Percentiles rank a stretch among this genome's conserved stretches.
Conservation (phyloP, 2,329 filamentous ascomycete species). For the Chlorencoelia australis region DNA sequence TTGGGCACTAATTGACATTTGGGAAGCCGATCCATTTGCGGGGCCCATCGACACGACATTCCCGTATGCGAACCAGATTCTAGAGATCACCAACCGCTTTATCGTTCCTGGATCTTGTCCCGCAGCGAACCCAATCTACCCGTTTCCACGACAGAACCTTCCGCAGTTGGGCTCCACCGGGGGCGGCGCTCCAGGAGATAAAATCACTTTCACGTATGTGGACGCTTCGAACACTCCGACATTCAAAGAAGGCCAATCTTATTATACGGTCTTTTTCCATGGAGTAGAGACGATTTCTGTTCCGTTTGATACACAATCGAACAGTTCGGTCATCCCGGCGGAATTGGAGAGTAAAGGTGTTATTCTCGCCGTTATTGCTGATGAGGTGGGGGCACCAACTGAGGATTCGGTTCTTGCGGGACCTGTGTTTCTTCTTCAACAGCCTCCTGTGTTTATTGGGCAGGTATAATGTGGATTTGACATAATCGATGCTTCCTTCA, state of each 20-base stretch:
- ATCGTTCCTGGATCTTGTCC: conserved; percentile 29
- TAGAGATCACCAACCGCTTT: conserved; percentile 29
- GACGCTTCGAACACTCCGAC: conserved; percentile 20
- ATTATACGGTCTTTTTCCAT: conserved; percentile 34
- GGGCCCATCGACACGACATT: conserved; percentile 33
- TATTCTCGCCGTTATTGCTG: conserved; percentile 29
- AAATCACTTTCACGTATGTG: conserved; percentile 26
- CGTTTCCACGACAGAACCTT: conserved; percentile 28
- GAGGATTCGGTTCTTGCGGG: conserved; percentile 32
- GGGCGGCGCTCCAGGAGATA: conserved; percentile 25
- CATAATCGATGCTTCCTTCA: too few species aligned
- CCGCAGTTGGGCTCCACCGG: conserved; percentile 24
- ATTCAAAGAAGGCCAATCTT: conserved; percentile 21
- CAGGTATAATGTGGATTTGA: too few species aligned
- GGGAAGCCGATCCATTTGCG: conserved; percentile 30
- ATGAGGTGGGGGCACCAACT: conserved; percentile 29
- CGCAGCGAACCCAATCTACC: conserved; percentile 29
- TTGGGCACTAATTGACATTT: conserved; percentile 34
- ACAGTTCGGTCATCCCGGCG: conserved; percentile 28
- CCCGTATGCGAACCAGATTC: conserved; percentile 34
- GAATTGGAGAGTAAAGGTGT: conserved; percentile 30
- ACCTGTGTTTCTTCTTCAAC: conserved; percentile 30
- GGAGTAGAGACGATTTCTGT: conserved; percentile 29
- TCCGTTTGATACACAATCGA: conserved; percentile 28
- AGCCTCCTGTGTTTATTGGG: too few species aligned